Evolutionary conservation across 495 filamentous ascomycete genomes (phyloP), one percentile per base, ranked within the genome.

Genomic region (Venustampulla echinocandica): DNA sequence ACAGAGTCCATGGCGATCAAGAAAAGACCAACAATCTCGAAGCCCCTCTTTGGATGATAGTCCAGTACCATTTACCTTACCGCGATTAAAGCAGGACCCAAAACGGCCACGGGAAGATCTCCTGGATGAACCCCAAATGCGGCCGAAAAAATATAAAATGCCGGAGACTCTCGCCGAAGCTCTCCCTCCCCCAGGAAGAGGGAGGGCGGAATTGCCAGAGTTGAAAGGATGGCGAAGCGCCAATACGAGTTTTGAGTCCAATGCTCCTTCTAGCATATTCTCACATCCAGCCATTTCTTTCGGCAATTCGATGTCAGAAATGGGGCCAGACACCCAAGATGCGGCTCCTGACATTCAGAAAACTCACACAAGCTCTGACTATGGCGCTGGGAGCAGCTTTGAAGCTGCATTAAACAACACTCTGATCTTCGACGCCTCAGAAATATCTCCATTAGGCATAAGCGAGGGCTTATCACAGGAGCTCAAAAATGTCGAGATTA

Each of bases 201-300:
- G 15, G 3, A 36, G n/a, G 17, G 15, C 4, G 23, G 27, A 13
- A 25, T 23, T 27, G 20, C 23, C 15, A 15, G 10, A 20, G 21
- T 13, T 9, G 9, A 28, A 18, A 24, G 2, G 2, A 0, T 2
- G 6, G 5, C 19, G 17, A 15, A 48, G 44, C 18, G 41, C 44
- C 0, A 47, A 38, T 15, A 49, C 47, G 10, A 58, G 55, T 25
- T 54, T 58, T 42, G 22, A 30, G 1, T 57, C 54, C 2, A 15
- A 33, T 27, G 15, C 14, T 22, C 21, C 45, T 40, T 49, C 46
- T 1, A 45, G 27, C 18, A 25, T 50, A n/a, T 55, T 55, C 24
- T 54, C 51, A 17, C 15, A 15, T 11, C 22, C 27, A 6, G 30
- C 21, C 13, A 15, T 15, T 4, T 38, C 13, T 18, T 24, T 44